These are phyloP conservation scores for Periconia sp. DNA, from an alignment of 2,329 filamentous ascomycete genomes.

Conservation along the genomic window DNA sequence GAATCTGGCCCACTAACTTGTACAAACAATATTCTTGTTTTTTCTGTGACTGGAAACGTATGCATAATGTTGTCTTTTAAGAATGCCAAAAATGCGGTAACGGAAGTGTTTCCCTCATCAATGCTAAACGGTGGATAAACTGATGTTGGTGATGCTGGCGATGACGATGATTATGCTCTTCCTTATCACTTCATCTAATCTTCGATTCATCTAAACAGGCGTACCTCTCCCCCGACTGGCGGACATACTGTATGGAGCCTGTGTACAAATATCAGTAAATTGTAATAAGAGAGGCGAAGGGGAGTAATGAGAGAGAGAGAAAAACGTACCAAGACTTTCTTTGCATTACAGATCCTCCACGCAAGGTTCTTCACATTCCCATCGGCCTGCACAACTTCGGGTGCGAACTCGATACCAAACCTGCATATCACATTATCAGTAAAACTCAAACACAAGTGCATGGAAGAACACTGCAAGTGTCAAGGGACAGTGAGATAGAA, in stretches of 20 bases:
- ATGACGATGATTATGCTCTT: neutral
- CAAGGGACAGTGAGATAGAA: no score
- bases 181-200: no score
- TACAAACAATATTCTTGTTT: no score
- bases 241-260: constrained; percentile 55
- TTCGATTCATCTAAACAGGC: constrained; percentile 28
- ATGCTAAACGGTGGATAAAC: no score
- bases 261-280: neutral
- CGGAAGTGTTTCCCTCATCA: no score
- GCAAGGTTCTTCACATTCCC: constrained; percentile 87
- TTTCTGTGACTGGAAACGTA: no score
- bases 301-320: neutral
- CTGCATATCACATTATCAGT: constrained; percentile 31
- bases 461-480: no score
- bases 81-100: no score
- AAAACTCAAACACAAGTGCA: no score
- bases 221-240: constrained; percentile 45
- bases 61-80: no score
- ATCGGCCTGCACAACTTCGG: constrained; percentile 88
- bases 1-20: no score
- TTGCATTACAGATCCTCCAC: constrained; percentile 94
- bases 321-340: constrained; percentile 80
- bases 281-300: constrained; percentile 4
- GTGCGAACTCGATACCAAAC: constrained; percentile 92
- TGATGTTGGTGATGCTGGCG: neutral